Evolutionary conservation across 2,329 filamentous ascomycete genomes (phyloP), one percentile per base, ranked within the genome.

Genomic region (Neonectria ditissima): DNA sequence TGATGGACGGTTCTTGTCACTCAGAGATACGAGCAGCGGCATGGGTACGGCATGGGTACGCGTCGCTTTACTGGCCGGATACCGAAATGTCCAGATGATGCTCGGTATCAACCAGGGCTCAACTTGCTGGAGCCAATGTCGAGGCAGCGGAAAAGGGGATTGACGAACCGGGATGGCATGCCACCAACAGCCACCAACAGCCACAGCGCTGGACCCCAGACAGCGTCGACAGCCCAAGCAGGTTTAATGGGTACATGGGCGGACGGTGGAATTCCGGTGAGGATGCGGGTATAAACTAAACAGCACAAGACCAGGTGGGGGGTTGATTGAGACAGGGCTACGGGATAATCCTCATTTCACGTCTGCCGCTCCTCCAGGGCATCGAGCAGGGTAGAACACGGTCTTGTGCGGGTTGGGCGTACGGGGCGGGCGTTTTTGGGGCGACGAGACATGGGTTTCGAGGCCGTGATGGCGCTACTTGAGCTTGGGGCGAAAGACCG

Each of bases 261-360:
- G 16, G 39, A 37, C 58, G 52, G 51, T 50, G 20, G 34, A 58
- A 18, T 52, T 59, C 51, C 53, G 48, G 39, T 54, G 58, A 43
- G 37, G 43, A 14, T 24, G 41, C 8, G 47, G 41, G 68, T 62
- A 68, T 37, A 50, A 16, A 39, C 28, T 44, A 66, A 68, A 61
- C 52, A 65, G 45, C 50, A 65, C 47, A 48, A 60, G 53, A 60
- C 43, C 14, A 34, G 34, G 32, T 9, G 39, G 45, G 41, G 18
- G n/a, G n/a, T n/a, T 45, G 18, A 43, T 45, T 45, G 14, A 26
- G 55, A 59, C 62, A 65, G 62, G 55, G 66, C 43, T 52, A 41
- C 60, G 59, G 65, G 69, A 60, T 62, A 60, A 72, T 72, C 69
- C 67, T 73, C 71, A 73, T 73, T 72, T 73, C 64, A 67, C 68